phyloP scores from a whole-genome alignment of 805 yeast species.

The Spencermartinsiella europaea region DNA sequence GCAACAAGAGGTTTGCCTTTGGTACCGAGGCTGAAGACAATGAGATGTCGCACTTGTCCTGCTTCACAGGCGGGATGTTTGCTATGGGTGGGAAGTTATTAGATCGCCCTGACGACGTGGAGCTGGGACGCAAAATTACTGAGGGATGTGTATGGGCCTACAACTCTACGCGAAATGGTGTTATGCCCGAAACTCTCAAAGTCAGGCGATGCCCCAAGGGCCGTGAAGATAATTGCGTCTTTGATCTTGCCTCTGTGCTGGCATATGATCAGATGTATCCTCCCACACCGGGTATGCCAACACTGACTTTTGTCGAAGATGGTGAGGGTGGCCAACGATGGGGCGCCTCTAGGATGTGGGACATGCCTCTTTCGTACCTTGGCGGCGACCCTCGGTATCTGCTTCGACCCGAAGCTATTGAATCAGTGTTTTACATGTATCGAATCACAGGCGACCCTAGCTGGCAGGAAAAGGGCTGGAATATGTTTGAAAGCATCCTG shows the following conservation, averaged over 20 bases:
- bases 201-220: conserved; percentile 27
- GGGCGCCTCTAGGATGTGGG: conserved; percentile 22
- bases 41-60: conserved; percentile 45
- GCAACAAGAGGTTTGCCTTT: conserved; percentile 19
- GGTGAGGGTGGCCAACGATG: conserved; percentile 20
- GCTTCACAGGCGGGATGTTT: conserved; percentile 52
- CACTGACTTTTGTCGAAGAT: conserved; percentile 1
- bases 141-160: conserved; percentile 46
- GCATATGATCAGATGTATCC: background rate
- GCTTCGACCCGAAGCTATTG: conserved; percentile 59
- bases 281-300: conserved; percentile 3
- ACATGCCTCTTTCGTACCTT: conserved; percentile 20
- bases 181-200: conserved; percentile 41
- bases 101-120: conserved; percentile 34
- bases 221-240: conserved; percentile 5
- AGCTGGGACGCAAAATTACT: conserved; percentile 41
- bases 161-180: conserved; percentile 33
- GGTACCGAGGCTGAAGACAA: conserved; percentile 22
- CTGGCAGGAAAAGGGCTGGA: conserved; percentile 55
- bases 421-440: conserved; percentile 54
- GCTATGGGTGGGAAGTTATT: conserved; percentile 44
- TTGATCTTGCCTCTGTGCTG: conserved; percentile 9
- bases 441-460: conserved; percentile 54
- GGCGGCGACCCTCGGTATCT: conserved; percentile 35
- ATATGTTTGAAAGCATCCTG: conserved; percentile 37